A percentile compares a stretch with the other conserved stretches of the same genome.
phyloP scores from a whole-genome alignment of 1,139 yeast genomes.

The Saccharomyces pastorianus region DNA sequence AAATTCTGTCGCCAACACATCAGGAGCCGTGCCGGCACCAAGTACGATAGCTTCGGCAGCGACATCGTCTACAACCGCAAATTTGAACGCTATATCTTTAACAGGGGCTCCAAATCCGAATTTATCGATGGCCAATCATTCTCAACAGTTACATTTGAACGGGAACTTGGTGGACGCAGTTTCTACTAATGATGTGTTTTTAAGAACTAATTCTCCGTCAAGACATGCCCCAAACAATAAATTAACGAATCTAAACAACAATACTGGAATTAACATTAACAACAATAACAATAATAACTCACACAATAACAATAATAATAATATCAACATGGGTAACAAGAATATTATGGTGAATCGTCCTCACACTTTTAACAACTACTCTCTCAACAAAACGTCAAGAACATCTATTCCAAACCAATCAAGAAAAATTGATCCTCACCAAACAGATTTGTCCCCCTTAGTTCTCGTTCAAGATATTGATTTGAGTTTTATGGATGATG shows the following conservation, averaged over 20 bases:
- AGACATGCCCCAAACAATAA: background rate
- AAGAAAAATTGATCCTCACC: slow-evolving; percentile 1
- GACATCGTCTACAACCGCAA: background rate
- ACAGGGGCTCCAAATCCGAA: background rate
- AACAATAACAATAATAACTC: background rate
- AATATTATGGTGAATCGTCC: background rate
- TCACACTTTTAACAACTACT: slow-evolving; percentile 1
- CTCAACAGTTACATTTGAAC: slow-evolving; percentile 23
- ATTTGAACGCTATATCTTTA: background rate
- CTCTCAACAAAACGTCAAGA: background rate
- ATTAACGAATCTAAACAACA: background rate
- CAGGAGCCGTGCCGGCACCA: background rate
- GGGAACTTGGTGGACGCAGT: slow-evolving; percentile 54
- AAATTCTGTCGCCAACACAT: slow-evolving; percentile 1
- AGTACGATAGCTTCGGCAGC: slow-evolving; percentile 1
- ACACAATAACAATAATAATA: background rate
- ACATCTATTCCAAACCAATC: slow-evolving; percentile 2
- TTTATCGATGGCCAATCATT: slow-evolving; percentile 5
- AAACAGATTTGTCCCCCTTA: background rate
- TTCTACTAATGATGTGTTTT: slow-evolving; percentile 78
- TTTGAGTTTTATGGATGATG: slow-evolving; percentile 26
- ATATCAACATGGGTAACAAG: background rate
- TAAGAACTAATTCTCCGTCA: slow-evolving; percentile 24
- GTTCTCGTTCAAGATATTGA: slow-evolving; percentile 11
- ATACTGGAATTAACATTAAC: background rate